Evolutionary conservation across 2,329 filamentous ascomycete species (phyloP).

Genomic region (Exophiala sp.): DNA sequence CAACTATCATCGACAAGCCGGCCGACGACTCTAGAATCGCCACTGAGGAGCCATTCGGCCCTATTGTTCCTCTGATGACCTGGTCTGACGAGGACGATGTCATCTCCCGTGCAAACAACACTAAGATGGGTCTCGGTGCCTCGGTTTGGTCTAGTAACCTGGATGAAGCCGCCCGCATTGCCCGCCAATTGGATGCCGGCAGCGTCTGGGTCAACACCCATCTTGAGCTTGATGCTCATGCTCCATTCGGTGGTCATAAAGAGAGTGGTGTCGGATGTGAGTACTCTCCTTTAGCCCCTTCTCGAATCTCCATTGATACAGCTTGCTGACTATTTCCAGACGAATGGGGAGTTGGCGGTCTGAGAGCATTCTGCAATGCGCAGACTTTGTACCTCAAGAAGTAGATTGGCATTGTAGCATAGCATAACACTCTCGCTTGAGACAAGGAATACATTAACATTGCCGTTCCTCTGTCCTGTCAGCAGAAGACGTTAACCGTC

Average conservation of each 20-base stretch:
- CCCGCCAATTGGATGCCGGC: conserved; percentile 54
- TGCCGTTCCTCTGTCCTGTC: neutral
- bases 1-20: conserved; percentile 59
- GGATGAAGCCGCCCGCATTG: conserved; percentile 50
- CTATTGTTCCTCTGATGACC: conserved; percentile 61
- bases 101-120: conserved; percentile 53
- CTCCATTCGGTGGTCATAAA: conserved; percentile 32
- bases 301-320: no score
- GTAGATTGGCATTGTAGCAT: neutral
- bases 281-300: no score
- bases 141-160: conserved; percentile 58
- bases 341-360: conserved; percentile 30
- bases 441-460: neutral
- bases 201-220: conserved; percentile 58
- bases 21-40: conserved; percentile 55
- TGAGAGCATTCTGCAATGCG: conserved; percentile 28
- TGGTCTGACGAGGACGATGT: conserved; percentile 62
- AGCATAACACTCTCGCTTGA: neutral
- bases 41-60: conserved; percentile 60
- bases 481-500: no score
- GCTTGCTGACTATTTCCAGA: neutral
- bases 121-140: conserved; percentile 53
- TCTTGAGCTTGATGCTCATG: conserved; percentile 24
- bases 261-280: conserved; percentile 31
- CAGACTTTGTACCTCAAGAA: conserved; percentile 27